phyloP scores from a whole-genome alignment of 192 early-diverging fungal species.

The Umbelopsis sp. region DNA sequence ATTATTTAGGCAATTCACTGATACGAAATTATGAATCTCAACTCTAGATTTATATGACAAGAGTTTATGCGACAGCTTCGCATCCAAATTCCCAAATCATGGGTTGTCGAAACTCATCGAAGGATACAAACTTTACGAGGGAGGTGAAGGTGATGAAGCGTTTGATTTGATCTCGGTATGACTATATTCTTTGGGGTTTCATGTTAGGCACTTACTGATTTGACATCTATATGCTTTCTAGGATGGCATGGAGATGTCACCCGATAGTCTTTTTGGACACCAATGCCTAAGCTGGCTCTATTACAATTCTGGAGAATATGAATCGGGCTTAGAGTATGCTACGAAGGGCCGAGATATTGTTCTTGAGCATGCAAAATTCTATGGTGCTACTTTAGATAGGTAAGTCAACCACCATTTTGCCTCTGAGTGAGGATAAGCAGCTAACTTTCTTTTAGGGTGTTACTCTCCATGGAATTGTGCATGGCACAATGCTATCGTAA shows the following conservation, averaged over 20 bases:
- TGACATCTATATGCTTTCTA: conserved; percentile 25
- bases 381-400: conserved; percentile 43
- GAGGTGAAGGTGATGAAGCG: conserved; percentile 33
- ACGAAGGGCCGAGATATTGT: conserved; percentile 45
- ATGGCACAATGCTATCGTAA: conserved; percentile 64
- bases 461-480: conserved; percentile 55
- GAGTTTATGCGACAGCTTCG: conserved; percentile 42
- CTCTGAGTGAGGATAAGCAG: not conserved
- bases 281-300: conserved; percentile 54
- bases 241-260: conserved; percentile 46
- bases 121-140: conserved; percentile 45
- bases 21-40: not conserved
- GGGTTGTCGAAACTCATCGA: conserved; percentile 50
- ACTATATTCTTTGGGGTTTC: too few species aligned
- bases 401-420: conserved; percentile 8
- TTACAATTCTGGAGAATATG: conserved; percentile 49
- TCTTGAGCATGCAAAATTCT: conserved; percentile 24
- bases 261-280: conserved; percentile 49
- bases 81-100: conserved; percentile 45
- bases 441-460: conserved; percentile 38
- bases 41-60: conserved; percentile 49
- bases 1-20: not conserved
- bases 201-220: not conserved
- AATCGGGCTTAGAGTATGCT: conserved; percentile 56
- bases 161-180: conserved; percentile 43